These are phyloP conservation scores for Vairimorpha necatrix DNA, from an alignment of 371 early-diverging fungal species.

Conservation along the genomic window DNA sequence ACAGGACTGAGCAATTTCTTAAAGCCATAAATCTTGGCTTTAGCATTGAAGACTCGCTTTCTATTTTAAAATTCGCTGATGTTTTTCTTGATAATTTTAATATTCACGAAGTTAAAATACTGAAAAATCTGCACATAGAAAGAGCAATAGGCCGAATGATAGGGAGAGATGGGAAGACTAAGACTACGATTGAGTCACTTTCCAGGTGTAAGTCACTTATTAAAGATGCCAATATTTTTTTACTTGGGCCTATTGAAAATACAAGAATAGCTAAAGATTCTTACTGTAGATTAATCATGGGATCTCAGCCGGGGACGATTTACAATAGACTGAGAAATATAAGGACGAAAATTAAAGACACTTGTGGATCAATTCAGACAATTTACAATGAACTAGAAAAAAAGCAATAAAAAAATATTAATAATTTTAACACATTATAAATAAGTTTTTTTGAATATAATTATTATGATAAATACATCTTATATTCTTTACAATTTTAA, in stretches of 20 bases:
- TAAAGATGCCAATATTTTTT: conserved; percentile 89
- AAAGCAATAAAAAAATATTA: conserved; percentile 7
- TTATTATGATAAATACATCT: too few species aligned
- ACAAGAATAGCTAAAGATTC: conserved; percentile 92
- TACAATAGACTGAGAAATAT: conserved; percentile 67
- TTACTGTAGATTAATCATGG: conserved; percentile 83
- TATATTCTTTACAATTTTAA: too few species aligned
- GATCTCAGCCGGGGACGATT: conserved; percentile 92
- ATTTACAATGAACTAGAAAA: conserved; percentile 48
- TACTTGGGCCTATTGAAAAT: conserved; percentile 88
- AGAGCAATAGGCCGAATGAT: conserved; percentile 97
- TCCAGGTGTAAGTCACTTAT: conserved; percentile 88
- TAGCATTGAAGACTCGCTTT: conserved; percentile 78
- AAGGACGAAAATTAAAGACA: conserved; percentile 60
- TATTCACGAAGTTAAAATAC: conserved; percentile 90
- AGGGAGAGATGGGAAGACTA: conserved; percentile 93
- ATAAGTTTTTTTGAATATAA: conserved; percentile 6
- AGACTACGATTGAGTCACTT: conserved; percentile 88
- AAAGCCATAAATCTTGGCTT: conserved; percentile 84
- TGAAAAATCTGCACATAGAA: conserved; percentile 85
- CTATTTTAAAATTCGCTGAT: conserved; percentile 78
- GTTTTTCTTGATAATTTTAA: conserved; percentile 80
- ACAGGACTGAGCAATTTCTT: conserved; percentile 72
- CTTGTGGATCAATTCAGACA: conserved; percentile 54
- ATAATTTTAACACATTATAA: neutral